Percentiles rank a stretch among this genome's conserved stretches.
Conservation (phyloP, 139 green algal genomes). For the Coelastrella sp. region DNA sequence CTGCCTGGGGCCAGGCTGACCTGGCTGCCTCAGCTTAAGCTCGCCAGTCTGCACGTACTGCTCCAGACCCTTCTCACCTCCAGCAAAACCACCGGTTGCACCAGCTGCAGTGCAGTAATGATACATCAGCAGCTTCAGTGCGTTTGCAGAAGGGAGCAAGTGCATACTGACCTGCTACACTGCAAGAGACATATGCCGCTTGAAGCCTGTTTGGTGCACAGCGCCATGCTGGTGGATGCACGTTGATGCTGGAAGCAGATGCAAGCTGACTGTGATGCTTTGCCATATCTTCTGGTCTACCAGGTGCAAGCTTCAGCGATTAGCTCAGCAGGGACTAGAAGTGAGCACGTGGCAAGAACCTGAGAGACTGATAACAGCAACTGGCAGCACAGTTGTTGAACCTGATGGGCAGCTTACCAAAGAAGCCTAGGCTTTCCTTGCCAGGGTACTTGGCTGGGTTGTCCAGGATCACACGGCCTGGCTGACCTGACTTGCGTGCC, state of each 20-base stretch:
- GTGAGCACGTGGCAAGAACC: too few species aligned
- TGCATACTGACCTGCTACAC: too few species aligned
- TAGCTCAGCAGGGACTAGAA: too few species aligned
- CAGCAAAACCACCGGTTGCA: constrained; percentile 88
- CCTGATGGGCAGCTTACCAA: constrained; percentile 23
- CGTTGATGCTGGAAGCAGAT: too few species aligned
- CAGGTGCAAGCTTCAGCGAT: too few species aligned
- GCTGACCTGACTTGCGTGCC: constrained; percentile 55
- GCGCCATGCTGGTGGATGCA: neutral
- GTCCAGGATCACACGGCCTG: constrained; percentile 72
- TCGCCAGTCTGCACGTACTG: constrained; percentile 82
- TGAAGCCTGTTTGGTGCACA: neutral
- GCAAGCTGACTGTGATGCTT: too few species aligned
- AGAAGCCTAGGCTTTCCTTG: constrained; percentile 74
- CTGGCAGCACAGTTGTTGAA: neutral
- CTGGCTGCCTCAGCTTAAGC: constrained; percentile 55
- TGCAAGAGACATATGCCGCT: too few species aligned
- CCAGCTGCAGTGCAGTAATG: constrained; percentile 54
- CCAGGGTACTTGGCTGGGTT: constrained; percentile 75
- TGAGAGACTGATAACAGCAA: neutral
- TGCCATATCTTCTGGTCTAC: too few species aligned
- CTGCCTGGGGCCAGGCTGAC: constrained; percentile 54
- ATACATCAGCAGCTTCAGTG: too few species aligned
- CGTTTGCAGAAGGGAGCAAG: too few species aligned
- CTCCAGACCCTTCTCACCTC: constrained; percentile 83